These are phyloP conservation scores for Diddensiella santjacobensis DNA, from an alignment of 805 yeast genomes.

Conservation along the genomic window DNA sequence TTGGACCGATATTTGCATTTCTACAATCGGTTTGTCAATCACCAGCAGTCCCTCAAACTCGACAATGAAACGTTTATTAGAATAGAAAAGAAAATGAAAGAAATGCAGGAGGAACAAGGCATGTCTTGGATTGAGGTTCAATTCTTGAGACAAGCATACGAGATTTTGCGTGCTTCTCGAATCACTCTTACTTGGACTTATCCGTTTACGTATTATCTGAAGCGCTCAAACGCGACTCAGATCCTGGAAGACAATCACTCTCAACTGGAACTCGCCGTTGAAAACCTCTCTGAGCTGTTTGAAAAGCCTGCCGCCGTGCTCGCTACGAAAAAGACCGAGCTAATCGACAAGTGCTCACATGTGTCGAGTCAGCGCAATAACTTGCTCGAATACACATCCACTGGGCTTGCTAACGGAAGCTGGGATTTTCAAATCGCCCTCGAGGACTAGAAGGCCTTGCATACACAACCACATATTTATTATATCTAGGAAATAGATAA, in stretches of 20 bases:
- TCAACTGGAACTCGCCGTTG: slow-evolving; percentile 61
- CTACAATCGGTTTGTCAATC: slow-evolving; percentile 68
- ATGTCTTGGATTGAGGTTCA: slow-evolving; percentile 87
- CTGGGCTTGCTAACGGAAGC: slow-evolving; percentile 39
- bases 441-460: not conserved
- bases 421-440: slow-evolving; percentile 30
- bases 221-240: slow-evolving; percentile 48
- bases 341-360: slow-evolving; percentile 43
- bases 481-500: no score
- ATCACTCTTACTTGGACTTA: slow-evolving; percentile 87
- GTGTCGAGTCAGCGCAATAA: slow-evolving; percentile 40
- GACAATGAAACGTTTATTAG: slow-evolving; percentile 62
- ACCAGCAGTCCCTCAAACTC: slow-evolving; percentile 69
- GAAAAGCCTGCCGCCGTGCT: slow-evolving; percentile 38
- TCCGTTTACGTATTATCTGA: slow-evolving; percentile 69
- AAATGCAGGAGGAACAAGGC: slow-evolving; percentile 59
- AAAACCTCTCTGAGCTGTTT: slow-evolving; percentile 61
- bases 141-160: slow-evolving; percentile 70
- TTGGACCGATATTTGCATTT: slow-evolving; percentile 69
- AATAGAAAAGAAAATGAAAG: slow-evolving; percentile 60
- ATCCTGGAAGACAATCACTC: slow-evolving; percentile 72
- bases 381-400: slow-evolving; percentile 43
- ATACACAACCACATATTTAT: no score
- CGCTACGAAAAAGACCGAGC: slow-evolving; percentile 35
- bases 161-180: slow-evolving; percentile 62